Evolutionary conservation across 768 basidiomycete species (phyloP), one percentile per base, ranked within the genome.

Genomic region (Leccinum longicurvipes): DNA sequence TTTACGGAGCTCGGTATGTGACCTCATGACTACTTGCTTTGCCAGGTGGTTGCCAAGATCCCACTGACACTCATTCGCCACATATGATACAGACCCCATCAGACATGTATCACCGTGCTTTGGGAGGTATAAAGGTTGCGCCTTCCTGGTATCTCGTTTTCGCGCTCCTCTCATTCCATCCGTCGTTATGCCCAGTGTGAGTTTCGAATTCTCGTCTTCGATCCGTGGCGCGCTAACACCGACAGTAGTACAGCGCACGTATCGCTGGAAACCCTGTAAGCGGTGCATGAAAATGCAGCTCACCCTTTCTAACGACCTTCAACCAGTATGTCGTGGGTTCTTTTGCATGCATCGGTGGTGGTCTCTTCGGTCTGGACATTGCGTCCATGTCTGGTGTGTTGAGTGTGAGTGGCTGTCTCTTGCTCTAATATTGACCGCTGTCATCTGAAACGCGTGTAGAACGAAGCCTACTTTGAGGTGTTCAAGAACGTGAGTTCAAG

Each of bases 341-440:
- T 17, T 90, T 90, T 71, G 87, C 88, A 70, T 90, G 88, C 68
- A 89, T 90, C 59, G 87, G 88, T 34, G 87, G 87, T 61, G 85
- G 85, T 48, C 80, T 90, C 34, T 90, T 89, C 66, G 88, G 88
- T 68, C 68, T 90, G 74, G 88, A 90, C 76, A 88, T 90, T 65
- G 86, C 87, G 63, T 89, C 86, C 66, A 89, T 89, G 87, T 86
- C 87, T 50, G 87, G 84, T 8, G 86, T 89, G 50, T 72, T 89
- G 60, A 85, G 68, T 53, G 82, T 83, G 61, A 57, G 74, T 66
- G 27, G 7, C 25, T 11, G 29, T 54, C 19, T 28, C 23, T 21
- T 25, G 17, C 8, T 6, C 17, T 46, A 24, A 41, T 27, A 10
- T 51, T 23, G 10, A 9, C 10, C 31, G 1, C 4, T 29, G 5